Base-by-base conservation (phyloP, 2,329 filamentous ascomycete species). In the Emericellopsis cladophorae region DNA sequence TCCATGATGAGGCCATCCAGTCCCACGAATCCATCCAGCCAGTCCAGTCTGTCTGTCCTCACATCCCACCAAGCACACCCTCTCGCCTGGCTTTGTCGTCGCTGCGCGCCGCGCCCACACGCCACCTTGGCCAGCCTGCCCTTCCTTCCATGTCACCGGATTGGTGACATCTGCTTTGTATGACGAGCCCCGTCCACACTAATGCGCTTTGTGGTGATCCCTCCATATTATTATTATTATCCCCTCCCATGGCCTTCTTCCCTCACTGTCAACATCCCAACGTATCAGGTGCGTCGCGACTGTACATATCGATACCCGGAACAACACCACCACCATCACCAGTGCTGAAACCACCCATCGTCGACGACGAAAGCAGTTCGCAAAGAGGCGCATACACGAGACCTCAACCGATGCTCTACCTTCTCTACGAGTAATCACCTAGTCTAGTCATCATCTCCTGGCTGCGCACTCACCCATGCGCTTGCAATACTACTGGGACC, bases 151-250 rank as follows among this genome's bases (percentile, higher is more conserved):
- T 15, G 40, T 18, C 22, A 24, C 34, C 34, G 49, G 46, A 51
- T 50, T 50, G 49, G 49, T 49, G 48, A 49, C 48, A 48, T 37
- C 36, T 41, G 35, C n/a, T 31, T 26, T 52, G 49, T 52, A 52
- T 52, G 49, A 52, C 49, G 49, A 49, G 48, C 49, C 47, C 44
- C 21, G 39, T 24, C 37, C 32, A 12, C 26, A 31, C 26, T 29
- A 9, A 29, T 29, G 26, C 26, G 26, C 26, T 42, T 43, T 36
- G 38, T 41, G 40, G 42, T 45, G 42, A 22, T n/a, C 21, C 29
- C 11, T 34, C 15, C 16, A 32, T 21, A 29, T 33, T 35, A 23
- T 11, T n/a, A 34, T 18, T 21, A 29, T 33, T 35, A 23, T 11
- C 21, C 21, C 31, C 16, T 23, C 29, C 21, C 22, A 37, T 29